These are phyloP conservation scores for Helotiales sp. DNA, from an alignment of 2,329 filamentous ascomycete genomes.

Conservation along the genomic window DNA sequence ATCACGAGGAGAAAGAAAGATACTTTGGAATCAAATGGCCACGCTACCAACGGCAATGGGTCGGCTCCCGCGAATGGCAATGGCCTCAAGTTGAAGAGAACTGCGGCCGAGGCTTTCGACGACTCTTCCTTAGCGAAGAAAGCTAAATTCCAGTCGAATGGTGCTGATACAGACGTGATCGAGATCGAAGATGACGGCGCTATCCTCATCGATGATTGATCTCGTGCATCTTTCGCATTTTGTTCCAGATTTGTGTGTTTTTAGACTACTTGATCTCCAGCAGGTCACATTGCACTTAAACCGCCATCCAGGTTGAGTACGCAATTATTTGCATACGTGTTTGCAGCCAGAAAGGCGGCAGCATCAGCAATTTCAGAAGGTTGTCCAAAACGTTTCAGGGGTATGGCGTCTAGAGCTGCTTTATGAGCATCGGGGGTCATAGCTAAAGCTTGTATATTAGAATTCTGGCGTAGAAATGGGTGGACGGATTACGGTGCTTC, in stretches of 20 bases:
- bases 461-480: constrained; percentile 28
- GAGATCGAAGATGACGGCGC: constrained; percentile 49
- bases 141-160: constrained; percentile 42
- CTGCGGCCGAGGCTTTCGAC: constrained; percentile 24
- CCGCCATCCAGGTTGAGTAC: constrained; percentile 85
- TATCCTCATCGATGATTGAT: constrained; percentile 66
- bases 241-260: constrained; percentile 20
- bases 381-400: constrained; percentile 64
- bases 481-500: not conserved
- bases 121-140: constrained; percentile 25
- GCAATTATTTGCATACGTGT: constrained; percentile 84
- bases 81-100: constrained; percentile 36
- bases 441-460: constrained; percentile 41
- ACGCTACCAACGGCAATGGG: constrained; percentile 8
- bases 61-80: constrained; percentile 3
- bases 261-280: not conserved
- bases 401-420: constrained; percentile 54
- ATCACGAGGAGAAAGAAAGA: constrained; percentile 30
- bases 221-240: not conserved
- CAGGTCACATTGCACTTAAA: constrained; percentile 62
- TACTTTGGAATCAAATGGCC: constrained; percentile 18
- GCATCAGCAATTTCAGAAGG: constrained; percentile 78
- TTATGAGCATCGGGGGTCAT: constrained; percentile 40
- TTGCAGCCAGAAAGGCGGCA: constrained; percentile 73
- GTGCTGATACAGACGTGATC: constrained; percentile 34